phyloP scores from a whole-genome alignment of 371 early-diverging fungal species.

The Mucor plumbeus region DNA sequence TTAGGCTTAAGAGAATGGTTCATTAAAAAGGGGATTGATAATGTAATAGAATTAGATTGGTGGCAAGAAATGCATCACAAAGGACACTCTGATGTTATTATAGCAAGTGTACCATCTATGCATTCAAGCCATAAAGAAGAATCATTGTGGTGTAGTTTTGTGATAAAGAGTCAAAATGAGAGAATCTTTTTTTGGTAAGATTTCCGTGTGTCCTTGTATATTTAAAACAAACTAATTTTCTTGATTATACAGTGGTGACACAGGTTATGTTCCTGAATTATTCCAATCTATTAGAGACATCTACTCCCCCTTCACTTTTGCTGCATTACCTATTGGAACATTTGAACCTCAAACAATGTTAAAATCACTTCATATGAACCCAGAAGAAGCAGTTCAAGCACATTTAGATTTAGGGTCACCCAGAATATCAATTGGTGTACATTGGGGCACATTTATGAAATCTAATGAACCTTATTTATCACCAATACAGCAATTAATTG shows the following conservation, averaged over 20 bases:
- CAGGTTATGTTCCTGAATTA: conserved; percentile 63
- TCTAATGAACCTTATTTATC: conserved; percentile 24
- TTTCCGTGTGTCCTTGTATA: background rate
- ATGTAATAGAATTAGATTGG: conserved; percentile 71
- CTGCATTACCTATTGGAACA: conserved; percentile 64
- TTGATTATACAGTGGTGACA: conserved; percentile 53
- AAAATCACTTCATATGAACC: conserved; percentile 61
- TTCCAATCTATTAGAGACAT: conserved; percentile 58
- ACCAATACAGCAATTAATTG: conserved; percentile 12
- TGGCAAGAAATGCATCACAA: conserved; percentile 64
- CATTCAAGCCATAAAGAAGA: conserved; percentile 55
- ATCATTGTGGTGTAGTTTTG: conserved; percentile 65
- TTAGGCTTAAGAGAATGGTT: conserved; percentile 64
- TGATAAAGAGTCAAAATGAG: conserved; percentile 47
- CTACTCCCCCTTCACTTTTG: conserved; percentile 60
- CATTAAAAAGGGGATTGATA: conserved; percentile 52
- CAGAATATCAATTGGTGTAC: conserved; percentile 58
- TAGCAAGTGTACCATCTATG: conserved; percentile 63
- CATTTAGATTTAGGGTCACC: conserved; percentile 55
- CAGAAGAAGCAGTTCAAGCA: conserved; percentile 58
- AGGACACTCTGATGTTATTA: conserved; percentile 44
- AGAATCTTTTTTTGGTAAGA: conserved; percentile 62
- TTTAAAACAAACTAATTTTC: background rate
- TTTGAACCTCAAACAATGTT: conserved; percentile 56
- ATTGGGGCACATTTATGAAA: conserved; percentile 59